Evolutionary conservation across 305 asterid genomes (phyloP).

Genomic region (Nicotiana rustica): DNA sequence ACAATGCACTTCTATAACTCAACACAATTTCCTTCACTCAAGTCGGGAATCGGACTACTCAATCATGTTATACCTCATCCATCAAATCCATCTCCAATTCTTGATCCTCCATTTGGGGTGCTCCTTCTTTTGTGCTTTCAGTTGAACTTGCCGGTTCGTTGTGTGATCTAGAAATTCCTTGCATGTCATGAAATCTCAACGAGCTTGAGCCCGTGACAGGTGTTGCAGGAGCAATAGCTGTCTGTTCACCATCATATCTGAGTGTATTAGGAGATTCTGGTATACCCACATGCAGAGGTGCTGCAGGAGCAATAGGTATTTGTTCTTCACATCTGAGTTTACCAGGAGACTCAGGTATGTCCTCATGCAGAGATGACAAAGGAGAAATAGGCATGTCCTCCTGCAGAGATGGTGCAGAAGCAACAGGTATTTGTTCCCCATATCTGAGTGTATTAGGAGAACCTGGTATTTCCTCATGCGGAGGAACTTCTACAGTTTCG

Average conservation of each 20-base stretch:
- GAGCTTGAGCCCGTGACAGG: constrained; percentile 52
- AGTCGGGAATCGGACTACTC: not conserved
- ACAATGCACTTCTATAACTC: not conserved
- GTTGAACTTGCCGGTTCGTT: constrained; percentile 49
- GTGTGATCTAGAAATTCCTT: constrained; percentile 46
- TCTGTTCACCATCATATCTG: constrained; percentile 41
- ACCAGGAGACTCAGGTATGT: constrained; percentile 39
- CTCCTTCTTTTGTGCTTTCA: constrained; percentile 48
- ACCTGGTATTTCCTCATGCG: constrained; percentile 33
- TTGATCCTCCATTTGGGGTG: constrained; percentile 44
- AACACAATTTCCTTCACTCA: not conserved
- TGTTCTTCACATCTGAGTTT: constrained; percentile 42
- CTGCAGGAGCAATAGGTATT: constrained; percentile 65
- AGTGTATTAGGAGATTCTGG: constrained; percentile 39
- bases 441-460: constrained; percentile 38
- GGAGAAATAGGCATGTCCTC: constrained; percentile 40
- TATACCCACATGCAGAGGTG: constrained; percentile 46
- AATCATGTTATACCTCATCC: constrained; percentile 53
- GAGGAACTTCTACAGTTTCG: constrained; percentile 40
- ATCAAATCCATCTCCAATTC: constrained; percentile 46
- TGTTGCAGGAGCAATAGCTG: constrained; percentile 71
- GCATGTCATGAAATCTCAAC: constrained; percentile 53
- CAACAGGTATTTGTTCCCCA: constrained; percentile 40
- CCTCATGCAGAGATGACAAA: constrained; percentile 31
- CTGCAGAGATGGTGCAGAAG: constrained; percentile 51